Base-by-base conservation (phyloP, 139 green algal genomes). In the Pleodorina starrii region DNA sequence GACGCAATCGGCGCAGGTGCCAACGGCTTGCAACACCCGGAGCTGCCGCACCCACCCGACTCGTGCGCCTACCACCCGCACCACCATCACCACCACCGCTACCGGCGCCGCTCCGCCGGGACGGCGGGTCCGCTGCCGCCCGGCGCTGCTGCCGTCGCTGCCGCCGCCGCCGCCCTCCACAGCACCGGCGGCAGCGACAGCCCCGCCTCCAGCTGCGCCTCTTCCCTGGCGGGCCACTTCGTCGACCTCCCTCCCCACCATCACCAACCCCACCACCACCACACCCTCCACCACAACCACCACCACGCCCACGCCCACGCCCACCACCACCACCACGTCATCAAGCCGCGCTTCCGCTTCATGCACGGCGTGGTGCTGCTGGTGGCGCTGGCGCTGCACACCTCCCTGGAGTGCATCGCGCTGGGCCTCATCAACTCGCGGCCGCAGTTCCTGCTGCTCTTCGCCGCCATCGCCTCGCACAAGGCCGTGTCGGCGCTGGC, bases 401-500 rank as follows among this genome's bases (percentile, higher is more conserved):
- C 91, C 0, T 80, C 84, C 21, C 84, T 94, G 25, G 82, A 94
- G 89, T 94, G 93, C 85, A 91, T 94, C 60, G 91, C 91, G 16
- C 84, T 94, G 44, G 90, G 91, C 0, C 78, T 94, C 63, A 90
- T 91, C 66, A 27, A 63, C 63, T 27, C 6, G 2, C 80, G 88
- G 44, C 16, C 57, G 40, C 69, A 84, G 35, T 86, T 91, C 43
- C 42, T 89, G 25, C 40, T 72, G 43, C 85, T 91, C 27, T 51
- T 89, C 9, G 57, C 60, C 16, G 91, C 91, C 38, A 90, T 95
- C 40, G 90, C 91, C 73, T 71, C 44, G 12, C 93, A 95, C 90
- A 95, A 95, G 90, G 81, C 85, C 29, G 89, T 94, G 79, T 89
- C 63, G 29, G 89, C 89, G 4, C 87, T 95, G 83, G 89, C 93